Base-by-base conservation (phyloP, 139 green algal species). In the Dunaliella primolecta region DNA sequence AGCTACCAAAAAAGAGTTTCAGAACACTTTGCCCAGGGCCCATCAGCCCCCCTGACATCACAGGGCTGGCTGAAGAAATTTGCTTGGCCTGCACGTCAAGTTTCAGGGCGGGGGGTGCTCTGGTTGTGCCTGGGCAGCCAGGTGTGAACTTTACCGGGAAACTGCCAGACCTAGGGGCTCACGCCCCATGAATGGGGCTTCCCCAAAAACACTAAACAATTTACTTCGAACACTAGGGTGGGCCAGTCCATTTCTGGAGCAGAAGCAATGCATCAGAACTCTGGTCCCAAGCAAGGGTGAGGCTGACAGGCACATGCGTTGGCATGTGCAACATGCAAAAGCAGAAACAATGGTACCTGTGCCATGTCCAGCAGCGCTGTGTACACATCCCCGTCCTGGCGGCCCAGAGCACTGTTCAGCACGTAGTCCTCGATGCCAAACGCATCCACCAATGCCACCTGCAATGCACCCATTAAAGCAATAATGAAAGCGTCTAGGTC, bases 361-460 rank as follows among this genome's bases (percentile, higher is more conserved):
- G 95, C 96, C 86, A 92, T 93, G 46, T 95, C 90, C 82, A 96
- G 89, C 84, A 98, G 88, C 0, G 90, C 92, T 0, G 80, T 88
- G 91, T 98, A 98, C 46, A 97, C 95, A 82, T 98, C 92, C 0
- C 95, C 95, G 74, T 98, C 95, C 3, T 36, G 75, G 27, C 92
- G 84, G 2, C 95, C 95, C 80, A 97, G 86, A 1, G 94, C 94
- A 23, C 84, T 93, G 91, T 97, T 94, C 55, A 98, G 90, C 56
- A 91, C 70, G 85, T 97, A 98, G 92, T 98, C 95, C 15, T 92
- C 82, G 2, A 94, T 92, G 70, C 81, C 95, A 85, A 98, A 97
- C 11, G 89, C 87, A 86, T 98, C 96, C 37, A 97, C 94, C 84
- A 98, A 89, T 2, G 88, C 86, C 11, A 98, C 85, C 75, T 80